Evolutionary conservation across 305 asterid genomes (phyloP), one percentile per base, ranked within the genome.

Genomic region (Striga hermonthica): DNA sequence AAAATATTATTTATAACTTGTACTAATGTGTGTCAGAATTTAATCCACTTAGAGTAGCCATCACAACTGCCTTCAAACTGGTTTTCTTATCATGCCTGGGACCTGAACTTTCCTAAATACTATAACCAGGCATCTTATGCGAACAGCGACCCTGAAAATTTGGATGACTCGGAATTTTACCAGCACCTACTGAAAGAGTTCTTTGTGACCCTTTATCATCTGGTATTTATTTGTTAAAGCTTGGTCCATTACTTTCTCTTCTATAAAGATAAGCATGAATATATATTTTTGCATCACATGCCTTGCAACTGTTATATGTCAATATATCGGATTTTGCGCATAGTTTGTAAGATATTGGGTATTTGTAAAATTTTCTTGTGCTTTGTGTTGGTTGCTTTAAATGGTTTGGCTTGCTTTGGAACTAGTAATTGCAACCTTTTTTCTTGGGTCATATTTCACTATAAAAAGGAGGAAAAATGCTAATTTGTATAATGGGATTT

Each of bases 101-200:
- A 4, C 28, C 53, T 41, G 13, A 53, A 1, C 7, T 59, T 50
- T 22, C 49, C 70, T 45, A 64, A 70, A 45, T 7, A 45, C 60
- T 64, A 71, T 13, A 43, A 71, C 40, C 81, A 92, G 93, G 93
- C 62, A 52, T 43, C 71, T 31, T 52, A 48, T 66, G 74, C 73
- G 34, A 79, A 82, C 65, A 95, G 83, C 57, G 92, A 88, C 69
- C 96, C 95, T 56, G 97, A 93, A 70, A 89, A 90, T 68, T 71
- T 93, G 63, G 95, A 93, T 57, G 99, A 93, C 76, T 75, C 91
- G 2, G 96, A 84, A 7, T 88, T 93, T 76, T 90, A 93, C 83
- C 96, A 88, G 77, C 91, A 84, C 53, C 78, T 93, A 68, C 68
- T 93, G 78, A 93, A 84, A 72, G 97, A 90, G 82, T 93, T 90